Conservation (phyloP, 139 green algal genomes). For the Chlamydomonas sphaeroides region DNA sequence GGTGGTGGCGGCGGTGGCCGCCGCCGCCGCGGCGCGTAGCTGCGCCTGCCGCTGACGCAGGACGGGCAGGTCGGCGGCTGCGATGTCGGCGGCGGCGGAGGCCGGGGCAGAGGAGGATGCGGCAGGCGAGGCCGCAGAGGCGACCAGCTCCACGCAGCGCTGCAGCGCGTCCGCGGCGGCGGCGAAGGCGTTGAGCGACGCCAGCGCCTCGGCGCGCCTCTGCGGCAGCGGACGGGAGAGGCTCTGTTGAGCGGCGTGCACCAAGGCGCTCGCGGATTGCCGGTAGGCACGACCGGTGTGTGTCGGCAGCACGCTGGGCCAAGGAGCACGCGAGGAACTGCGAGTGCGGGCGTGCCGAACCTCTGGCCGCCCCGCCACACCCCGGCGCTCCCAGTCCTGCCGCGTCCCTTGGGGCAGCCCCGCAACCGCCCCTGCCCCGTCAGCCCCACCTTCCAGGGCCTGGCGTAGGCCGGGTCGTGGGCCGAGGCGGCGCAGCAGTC, state of each 20-base stretch:
- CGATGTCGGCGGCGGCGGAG: background rate
- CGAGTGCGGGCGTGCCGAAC: too few relatives aligned
- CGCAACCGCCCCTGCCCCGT: too few relatives aligned
- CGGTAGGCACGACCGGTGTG: too few relatives aligned
- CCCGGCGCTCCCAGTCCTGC: too few relatives aligned
- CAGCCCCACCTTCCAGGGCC: constrained; percentile 47
- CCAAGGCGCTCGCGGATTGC: too few relatives aligned
- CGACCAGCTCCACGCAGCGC: constrained; percentile 36
- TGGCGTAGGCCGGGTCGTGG: constrained; percentile 58
- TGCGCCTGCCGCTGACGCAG: constrained; percentile 2
- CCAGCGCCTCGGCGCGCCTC: constrained; percentile 64
- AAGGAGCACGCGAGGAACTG: too few relatives aligned
- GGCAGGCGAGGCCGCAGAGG: constrained; percentile 10
- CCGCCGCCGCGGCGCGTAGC: background rate
- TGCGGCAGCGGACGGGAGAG: too few relatives aligned
- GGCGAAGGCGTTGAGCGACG: constrained; percentile 51
- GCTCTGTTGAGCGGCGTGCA: too few relatives aligned
- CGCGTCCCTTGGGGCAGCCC: too few relatives aligned
- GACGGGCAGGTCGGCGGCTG: background rate
- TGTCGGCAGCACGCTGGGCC: too few relatives aligned
- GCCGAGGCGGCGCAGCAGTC: constrained; percentile 61
- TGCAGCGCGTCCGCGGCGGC: constrained; percentile 54
- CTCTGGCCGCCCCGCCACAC: too few relatives aligned
- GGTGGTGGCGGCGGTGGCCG: background rate
- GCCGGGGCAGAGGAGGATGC: background rate